phyloP scores from a whole-genome alignment of 441 rosid species.

The Syzygium syzygioides region DNA sequence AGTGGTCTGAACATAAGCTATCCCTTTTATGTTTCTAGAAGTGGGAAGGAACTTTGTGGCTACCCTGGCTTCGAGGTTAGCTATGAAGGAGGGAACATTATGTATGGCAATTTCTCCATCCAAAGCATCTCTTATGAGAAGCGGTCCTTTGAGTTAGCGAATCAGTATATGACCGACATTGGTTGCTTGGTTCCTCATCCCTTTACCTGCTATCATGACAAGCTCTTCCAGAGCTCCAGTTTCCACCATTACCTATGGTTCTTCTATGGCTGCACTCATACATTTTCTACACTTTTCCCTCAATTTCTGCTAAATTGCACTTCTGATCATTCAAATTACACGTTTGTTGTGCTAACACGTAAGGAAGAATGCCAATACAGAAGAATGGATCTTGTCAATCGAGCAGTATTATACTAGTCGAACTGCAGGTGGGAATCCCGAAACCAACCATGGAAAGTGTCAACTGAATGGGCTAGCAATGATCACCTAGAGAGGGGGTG shows the following conservation, averaged over 20 bases:
- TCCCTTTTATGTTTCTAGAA: not conserved
- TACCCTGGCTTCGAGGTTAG: not conserved
- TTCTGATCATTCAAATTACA: not conserved
- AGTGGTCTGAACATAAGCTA: not conserved
- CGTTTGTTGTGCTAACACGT: not conserved
- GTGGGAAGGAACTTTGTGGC: not conserved
- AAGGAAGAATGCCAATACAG: not conserved
- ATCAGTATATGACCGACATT: accelerated
- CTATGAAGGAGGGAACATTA: not conserved
- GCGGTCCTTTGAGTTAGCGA: accelerated
- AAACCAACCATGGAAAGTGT: not conserved
- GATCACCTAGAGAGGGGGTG: no score
- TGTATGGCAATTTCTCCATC: not conserved
- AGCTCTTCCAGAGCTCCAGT: not conserved
- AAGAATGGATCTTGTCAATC: not conserved
- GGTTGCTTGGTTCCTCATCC: not conserved
- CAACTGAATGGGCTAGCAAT: no score
- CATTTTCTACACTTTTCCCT: accelerated
- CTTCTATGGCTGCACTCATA: not conserved
- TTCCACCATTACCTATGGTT: not conserved
- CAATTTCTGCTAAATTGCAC: not conserved
- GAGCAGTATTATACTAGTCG: not conserved
- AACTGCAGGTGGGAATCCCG: not conserved
- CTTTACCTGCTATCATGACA: not conserved
- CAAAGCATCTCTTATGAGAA: not conserved